Evolutionary conservation across 2,329 filamentous ascomycete genomes (phyloP).

Genomic region (Arthrobotrys sinensis): DNA sequence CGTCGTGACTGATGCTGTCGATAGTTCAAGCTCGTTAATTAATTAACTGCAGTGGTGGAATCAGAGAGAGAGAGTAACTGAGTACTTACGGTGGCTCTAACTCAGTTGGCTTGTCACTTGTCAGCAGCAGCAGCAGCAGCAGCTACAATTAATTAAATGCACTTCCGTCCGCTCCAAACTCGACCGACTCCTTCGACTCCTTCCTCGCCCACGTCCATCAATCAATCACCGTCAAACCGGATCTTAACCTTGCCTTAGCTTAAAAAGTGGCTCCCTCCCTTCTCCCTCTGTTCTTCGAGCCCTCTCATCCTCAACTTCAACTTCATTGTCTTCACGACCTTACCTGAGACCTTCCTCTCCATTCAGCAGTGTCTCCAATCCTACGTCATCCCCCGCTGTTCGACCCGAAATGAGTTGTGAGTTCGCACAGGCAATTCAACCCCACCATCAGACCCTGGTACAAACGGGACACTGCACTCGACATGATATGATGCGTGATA

Average conservation of each 20-base stretch:
- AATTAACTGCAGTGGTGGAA: too few species aligned
- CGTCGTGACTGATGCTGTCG: neutral
- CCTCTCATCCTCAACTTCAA: neutral
- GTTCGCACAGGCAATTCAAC: constrained; percentile 45
- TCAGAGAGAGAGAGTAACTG: too few species aligned
- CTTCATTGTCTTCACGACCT: constrained; percentile 16
- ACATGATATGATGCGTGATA: constrained; percentile 30
- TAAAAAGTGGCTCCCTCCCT: constrained; percentile 40
- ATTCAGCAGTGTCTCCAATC: constrained; percentile 10
- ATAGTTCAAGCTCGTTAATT: too few species aligned
- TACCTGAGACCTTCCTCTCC: neutral
- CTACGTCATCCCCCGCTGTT: constrained; percentile 47
- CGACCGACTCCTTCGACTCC: neutral
- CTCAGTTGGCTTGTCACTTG: too few species aligned
- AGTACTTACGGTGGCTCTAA: too few species aligned
- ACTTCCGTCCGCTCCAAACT: neutral
- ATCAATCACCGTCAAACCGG: neutral
- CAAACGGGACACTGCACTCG: neutral
- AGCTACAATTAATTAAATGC: constrained; percentile 1
- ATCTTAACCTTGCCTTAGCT: constrained; percentile 42
- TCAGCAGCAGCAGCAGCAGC: too few species aligned
- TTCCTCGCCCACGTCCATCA: neutral
- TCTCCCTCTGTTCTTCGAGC: neutral
- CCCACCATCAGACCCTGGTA: constrained; percentile 51
- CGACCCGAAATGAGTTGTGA: constrained; percentile 57